phyloP scores from a whole-genome alignment of 2,329 filamentous ascomycete species.

The Pseudogymnoascus sp. region DNA sequence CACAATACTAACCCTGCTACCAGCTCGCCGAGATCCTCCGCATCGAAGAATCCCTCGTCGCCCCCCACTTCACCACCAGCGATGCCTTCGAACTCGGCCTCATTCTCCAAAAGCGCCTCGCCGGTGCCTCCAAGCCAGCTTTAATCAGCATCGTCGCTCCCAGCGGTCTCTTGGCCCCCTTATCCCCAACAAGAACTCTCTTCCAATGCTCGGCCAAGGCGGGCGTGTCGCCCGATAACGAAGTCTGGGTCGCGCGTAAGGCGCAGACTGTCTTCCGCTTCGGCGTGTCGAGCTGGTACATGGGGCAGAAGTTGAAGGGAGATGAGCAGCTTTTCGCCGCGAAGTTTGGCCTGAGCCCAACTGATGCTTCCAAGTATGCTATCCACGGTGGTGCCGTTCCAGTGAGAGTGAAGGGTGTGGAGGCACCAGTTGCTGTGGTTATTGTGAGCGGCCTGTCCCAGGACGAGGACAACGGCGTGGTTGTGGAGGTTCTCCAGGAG shows the following conservation, averaged over 20 bases:
- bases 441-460: conserved; percentile 71
- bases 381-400: conserved; percentile 74
- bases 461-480: conserved; percentile 68
- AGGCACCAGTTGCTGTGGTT: conserved; percentile 67
- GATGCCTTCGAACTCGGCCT: conserved; percentile 61
- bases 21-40: conserved; percentile 27
- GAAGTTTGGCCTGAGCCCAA: conserved; percentile 55
- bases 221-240: conserved; percentile 64
- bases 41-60: conserved; percentile 26
- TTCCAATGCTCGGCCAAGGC: conserved; percentile 63
- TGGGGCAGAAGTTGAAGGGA: conserved; percentile 58
- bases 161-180: not conserved
- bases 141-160: conserved; percentile 55
- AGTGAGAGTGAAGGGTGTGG: conserved; percentile 62
- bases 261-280: conserved; percentile 63
- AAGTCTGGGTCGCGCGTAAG: conserved; percentile 64
- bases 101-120: conserved; percentile 55
- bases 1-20: not conserved
- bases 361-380: conserved; percentile 55
- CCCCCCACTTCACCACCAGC: conserved; percentile 47
- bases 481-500: conserved; percentile 60
- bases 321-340: conserved; percentile 58
- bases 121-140: conserved; percentile 45
- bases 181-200: conserved; percentile 46
- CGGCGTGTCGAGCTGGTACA: conserved; percentile 62